phyloP scores from a whole-genome alignment of 2,329 filamentous ascomycete genomes.

The Fusarium austroafricanum region DNA sequence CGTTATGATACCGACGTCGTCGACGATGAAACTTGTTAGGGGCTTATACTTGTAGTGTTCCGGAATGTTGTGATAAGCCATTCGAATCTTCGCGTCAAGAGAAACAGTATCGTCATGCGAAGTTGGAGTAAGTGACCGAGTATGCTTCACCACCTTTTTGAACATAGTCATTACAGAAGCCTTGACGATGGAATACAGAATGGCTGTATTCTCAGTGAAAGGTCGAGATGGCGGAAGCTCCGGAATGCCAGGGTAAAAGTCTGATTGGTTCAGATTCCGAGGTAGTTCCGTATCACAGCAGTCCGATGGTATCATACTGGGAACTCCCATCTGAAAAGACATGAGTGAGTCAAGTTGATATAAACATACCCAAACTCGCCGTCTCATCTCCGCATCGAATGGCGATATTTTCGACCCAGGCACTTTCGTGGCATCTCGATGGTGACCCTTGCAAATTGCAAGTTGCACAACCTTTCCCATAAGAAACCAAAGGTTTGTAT shows the following conservation, averaged over 20 bases:
- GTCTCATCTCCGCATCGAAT: constrained; percentile 62
- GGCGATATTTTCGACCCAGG: constrained; percentile 49
- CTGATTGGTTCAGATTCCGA: constrained; percentile 37
- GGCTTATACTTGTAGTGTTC: constrained; percentile 39
- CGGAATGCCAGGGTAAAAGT: constrained; percentile 21
- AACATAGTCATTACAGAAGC: constrained; percentile 43
- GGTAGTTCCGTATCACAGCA: constrained; percentile 39
- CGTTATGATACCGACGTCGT: constrained; percentile 43
- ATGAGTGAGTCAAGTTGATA: constrained; percentile 58
- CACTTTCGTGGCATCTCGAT: constrained; percentile 57
- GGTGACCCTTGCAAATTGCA: constrained; percentile 61
- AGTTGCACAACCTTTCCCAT: constrained; percentile 58
- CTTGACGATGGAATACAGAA: constrained; percentile 48
- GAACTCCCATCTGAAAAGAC: constrained; percentile 61
- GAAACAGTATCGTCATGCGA: constrained; percentile 27
- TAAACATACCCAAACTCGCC: constrained; percentile 58
- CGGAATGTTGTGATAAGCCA: constrained; percentile 41
- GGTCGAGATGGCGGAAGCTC: constrained; percentile 35
- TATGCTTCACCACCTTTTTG: constrained; percentile 41
- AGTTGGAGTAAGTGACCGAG: constrained; percentile 6
- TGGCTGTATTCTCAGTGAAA: constrained; percentile 25
- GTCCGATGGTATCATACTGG: constrained; percentile 55
- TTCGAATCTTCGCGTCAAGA: constrained; percentile 39
- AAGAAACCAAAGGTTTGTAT: constrained; percentile 59
- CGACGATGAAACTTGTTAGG: constrained; percentile 45